Percentiles rank a stretch among this genome's conserved stretches.
phyloP scores from a whole-genome alignment of 495 filamentous ascomycete genomes.

The Cairneyella variabilis region DNA sequence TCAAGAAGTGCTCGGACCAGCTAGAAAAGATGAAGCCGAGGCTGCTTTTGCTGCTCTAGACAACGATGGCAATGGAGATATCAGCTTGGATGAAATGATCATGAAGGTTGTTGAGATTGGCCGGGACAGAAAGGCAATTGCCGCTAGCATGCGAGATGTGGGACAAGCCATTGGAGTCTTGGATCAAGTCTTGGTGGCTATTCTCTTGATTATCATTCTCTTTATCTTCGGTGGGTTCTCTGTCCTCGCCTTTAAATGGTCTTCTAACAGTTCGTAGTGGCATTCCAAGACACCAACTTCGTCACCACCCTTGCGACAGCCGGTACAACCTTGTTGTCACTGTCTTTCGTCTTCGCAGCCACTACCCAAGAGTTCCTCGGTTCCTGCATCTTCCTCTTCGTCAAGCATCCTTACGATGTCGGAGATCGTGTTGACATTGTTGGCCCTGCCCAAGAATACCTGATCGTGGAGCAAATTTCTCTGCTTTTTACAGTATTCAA shows the following conservation, averaged over 20 bases:
- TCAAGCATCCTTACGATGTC: conserved; percentile 90
- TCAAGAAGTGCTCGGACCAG: conserved; percentile 76
- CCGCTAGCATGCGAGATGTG: conserved; percentile 92
- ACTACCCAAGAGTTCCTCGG: conserved; percentile 92
- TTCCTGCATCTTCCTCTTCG: conserved; percentile 95
- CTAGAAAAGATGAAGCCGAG: conserved; percentile 67
- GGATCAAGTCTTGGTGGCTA: conserved; percentile 73
- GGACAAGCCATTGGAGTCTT: conserved; percentile 90
- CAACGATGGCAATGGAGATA: conserved; percentile 85
- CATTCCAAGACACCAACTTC: conserved; percentile 81
- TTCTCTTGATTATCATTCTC: conserved; percentile 75
- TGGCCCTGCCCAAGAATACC: conserved; percentile 54
- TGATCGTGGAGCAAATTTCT: conserved; percentile 89
- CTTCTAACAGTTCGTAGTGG: conserved; percentile 28
- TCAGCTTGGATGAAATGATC: conserved; percentile 93
- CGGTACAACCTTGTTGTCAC: conserved; percentile 86
- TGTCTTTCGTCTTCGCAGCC: conserved; percentile 90
- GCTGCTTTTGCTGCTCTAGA: conserved; percentile 81
- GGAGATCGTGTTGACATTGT: conserved; percentile 88
- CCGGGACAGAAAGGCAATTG: conserved; percentile 78
- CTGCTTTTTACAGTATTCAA: conserved; percentile 93
- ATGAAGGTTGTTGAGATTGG: conserved; percentile 78
- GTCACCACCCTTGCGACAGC: conserved; percentile 88
- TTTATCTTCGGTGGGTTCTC: conserved; percentile 74
- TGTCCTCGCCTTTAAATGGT: not conserved